These are phyloP conservation scores for Podospora comata DNA, from an alignment of 495 filamentous ascomycete genomes.

Conservation along the genomic window DNA sequence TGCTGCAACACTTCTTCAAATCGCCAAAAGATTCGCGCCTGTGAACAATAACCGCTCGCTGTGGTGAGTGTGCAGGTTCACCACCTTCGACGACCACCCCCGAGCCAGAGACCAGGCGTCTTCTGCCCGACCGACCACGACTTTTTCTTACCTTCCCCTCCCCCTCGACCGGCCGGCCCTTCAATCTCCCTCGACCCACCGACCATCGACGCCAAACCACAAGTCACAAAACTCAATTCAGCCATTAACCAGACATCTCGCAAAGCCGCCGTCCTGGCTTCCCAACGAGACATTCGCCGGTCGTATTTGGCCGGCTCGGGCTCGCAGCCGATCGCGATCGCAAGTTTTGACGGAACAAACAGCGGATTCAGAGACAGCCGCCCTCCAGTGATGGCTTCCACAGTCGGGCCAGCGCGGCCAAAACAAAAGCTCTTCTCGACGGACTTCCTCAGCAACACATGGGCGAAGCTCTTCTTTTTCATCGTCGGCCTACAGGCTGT, in stretches of 20 bases:
- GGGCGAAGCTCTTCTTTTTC: slow-evolving; percentile 84
- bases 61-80: background rate
- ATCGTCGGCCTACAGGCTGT: slow-evolving; percentile 71
- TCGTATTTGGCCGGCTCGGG: slow-evolving; percentile 38
- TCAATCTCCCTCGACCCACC: slow-evolving; percentile 25
- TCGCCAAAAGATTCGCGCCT: slow-evolving; percentile 1
- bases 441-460: slow-evolving; percentile 73
- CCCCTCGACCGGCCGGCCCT: slow-evolving; percentile 10
- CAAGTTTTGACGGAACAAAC: slow-evolving; percentile 35
- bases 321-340: slow-evolving; percentile 34
- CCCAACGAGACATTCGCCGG: slow-evolving; percentile 38
- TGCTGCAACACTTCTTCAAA: slow-evolving; percentile 13
- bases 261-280: slow-evolving; percentile 37
- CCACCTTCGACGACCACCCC: background rate
- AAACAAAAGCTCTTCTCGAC: slow-evolving; percentile 68
- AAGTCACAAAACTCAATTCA: background rate
- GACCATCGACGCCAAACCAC: slow-evolving; percentile 6
- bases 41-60: background rate
- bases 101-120: background rate
- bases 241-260: slow-evolving; percentile 7
- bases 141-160: background rate
- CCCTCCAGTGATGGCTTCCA: slow-evolving; percentile 25
- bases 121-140: background rate
- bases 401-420: slow-evolving; percentile 30
- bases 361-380: slow-evolving; percentile 28